Base-by-base conservation (phyloP, 1,284 basidiomycete genomes). In the Cryptococcus sp. region DNA sequence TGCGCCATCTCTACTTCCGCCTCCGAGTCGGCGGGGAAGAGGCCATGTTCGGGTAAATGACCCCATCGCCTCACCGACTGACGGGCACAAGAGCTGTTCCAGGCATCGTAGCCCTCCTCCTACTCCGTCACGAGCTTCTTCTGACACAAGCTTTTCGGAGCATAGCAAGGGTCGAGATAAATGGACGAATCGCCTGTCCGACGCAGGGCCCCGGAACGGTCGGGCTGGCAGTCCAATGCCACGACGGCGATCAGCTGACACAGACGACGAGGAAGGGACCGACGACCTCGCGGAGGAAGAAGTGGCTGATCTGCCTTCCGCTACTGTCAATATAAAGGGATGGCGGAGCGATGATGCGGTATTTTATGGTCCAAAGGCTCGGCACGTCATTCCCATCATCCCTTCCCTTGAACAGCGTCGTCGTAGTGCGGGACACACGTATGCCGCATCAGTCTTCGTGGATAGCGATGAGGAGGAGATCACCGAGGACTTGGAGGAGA, bases 221-320 rank as follows among this genome's bases (percentile, higher is more conserved):
- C 59, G 74, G 10, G 71, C 68, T 2, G 74, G 74, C 7, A 69
- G 65, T 40, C 74, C 74, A 6, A 68, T 69, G 54, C 74, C 74
- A 0, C 41, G 47, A 13, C 45, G 79, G 7, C 78, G 81, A 66
- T 86, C 15, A 48, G 85, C 16, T 86, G 85, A 87, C 52, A 84
- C 86, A 11, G 85, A 87, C 23, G 67, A 69, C 25, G 64, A 65
- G 2, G 63, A 60, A 8, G 57, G 58, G 20, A 63, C 57, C 2
- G 59, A 63, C 20, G 62, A 68, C n/a, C 59, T 68, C 13, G 53
- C 86, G 0, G 85, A 87, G 46, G 85, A 87, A 4, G 75, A 76
- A 39, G 62, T 63, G 39, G 57, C 52, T 4, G 62, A 62, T 5
- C 46, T 17, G 8, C 37, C 25, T 13, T 19, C 56, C 46, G 19